phyloP scores from a whole-genome alignment of 2,329 filamentous ascomycete genomes.

The Colletotrichum graminicola region DNA sequence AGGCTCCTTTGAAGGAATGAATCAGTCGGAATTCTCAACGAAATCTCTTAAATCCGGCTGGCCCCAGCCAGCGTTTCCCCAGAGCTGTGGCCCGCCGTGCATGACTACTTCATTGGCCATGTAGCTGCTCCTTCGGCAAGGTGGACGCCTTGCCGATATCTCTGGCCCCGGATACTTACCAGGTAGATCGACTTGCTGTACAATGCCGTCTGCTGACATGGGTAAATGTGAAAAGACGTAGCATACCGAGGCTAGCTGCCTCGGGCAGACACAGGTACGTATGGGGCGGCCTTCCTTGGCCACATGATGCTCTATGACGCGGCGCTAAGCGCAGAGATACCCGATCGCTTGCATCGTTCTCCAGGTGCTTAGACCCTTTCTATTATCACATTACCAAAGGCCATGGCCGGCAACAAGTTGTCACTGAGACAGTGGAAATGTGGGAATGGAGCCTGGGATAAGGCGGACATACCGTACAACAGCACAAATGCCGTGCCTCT shows the following conservation, averaged over 20 bases:
- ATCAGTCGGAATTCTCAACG: not conserved
- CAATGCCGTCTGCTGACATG: conserved; percentile 13
- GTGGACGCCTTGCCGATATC: conserved; percentile 3
- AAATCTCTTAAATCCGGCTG: conserved; percentile 11
- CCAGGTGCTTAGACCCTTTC: not conserved
- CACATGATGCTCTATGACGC: conserved; percentile 16
- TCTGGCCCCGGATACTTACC: not conserved
- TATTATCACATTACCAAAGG: not conserved
- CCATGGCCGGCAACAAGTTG: not conserved
- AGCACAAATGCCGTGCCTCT: conserved; percentile 9
- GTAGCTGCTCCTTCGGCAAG: conserved; percentile 7
- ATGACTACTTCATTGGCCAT: conserved; percentile 15
- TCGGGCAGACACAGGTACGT: not conserved
- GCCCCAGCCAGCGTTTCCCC: conserved; percentile 6
- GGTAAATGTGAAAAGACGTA: not conserved
- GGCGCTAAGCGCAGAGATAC: conserved; percentile 5
- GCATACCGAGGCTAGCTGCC: not conserved
- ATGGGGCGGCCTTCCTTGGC: not conserved
- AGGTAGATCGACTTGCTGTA: not conserved
- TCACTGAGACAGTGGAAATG: not conserved
- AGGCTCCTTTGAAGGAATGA: not conserved
- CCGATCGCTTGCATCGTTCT: not conserved
- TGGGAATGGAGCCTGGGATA: not conserved
- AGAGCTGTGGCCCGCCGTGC: conserved; percentile 1
- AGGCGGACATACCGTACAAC: not conserved